These are phyloP conservation scores for Vachellia pachyceras DNA, from an alignment of 306 rosid species.

Conservation along the genomic window DNA sequence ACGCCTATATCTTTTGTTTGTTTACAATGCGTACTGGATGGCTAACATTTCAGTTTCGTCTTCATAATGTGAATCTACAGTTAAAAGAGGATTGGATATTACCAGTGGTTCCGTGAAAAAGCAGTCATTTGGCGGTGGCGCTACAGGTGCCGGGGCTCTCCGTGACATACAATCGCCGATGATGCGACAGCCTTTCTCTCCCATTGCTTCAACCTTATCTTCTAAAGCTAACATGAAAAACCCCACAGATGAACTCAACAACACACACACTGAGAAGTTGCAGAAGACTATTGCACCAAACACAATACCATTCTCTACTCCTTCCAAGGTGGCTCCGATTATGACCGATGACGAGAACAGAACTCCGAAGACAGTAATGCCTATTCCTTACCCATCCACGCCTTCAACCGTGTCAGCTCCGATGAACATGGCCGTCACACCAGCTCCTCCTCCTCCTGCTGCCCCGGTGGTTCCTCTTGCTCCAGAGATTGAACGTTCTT, in stretches of 20 bases:
- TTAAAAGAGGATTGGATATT: constrained; percentile 69
- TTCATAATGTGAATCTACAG: constrained; percentile 45
- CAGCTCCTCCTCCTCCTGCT: constrained; percentile 54
- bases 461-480: constrained; percentile 42
- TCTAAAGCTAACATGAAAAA: constrained; percentile 46
- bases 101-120: constrained; percentile 60
- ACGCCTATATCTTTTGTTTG: too few species aligned
- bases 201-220: constrained; percentile 57
- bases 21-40: not conserved
- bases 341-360: constrained; percentile 59
- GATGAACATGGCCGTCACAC: constrained; percentile 68
- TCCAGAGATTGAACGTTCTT: constrained; percentile 72
- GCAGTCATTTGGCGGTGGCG: constrained; percentile 62
- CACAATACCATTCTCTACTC: constrained; percentile 53
- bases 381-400: constrained; percentile 53
- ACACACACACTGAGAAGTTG: constrained; percentile 44
- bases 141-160: constrained; percentile 44
- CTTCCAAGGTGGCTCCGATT: constrained; percentile 51
- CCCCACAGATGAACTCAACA: constrained; percentile 46
- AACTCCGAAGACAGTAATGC: constrained; percentile 59
- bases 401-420: constrained; percentile 67
- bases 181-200: constrained; percentile 71
- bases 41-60: not conserved
- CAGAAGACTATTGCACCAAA: constrained; percentile 48
- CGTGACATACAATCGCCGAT: constrained; percentile 62